phyloP scores from a whole-genome alignment of 768 basidiomycete species.

The Calocera cornea region DNA sequence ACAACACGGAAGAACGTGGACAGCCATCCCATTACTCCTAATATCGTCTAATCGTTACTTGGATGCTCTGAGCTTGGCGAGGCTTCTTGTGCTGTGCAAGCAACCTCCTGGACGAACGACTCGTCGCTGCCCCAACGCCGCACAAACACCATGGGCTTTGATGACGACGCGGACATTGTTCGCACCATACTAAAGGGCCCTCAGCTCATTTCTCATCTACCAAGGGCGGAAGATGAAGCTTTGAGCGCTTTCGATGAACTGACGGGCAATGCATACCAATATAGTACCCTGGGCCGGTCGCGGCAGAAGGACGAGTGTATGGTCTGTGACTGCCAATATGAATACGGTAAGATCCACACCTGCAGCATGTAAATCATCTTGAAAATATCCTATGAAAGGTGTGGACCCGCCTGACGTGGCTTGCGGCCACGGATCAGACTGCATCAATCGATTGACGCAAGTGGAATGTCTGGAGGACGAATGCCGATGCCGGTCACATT shows the following conservation, averaged over 20 bases:
- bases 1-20: too few relatives aligned
- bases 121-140: neutral
- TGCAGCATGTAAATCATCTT: neutral
- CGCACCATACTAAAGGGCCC: constrained; percentile 1
- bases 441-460: constrained; percentile 93
- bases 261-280: constrained; percentile 70
- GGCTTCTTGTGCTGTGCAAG: too few relatives aligned
- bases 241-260: constrained; percentile 61
- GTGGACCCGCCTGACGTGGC: constrained; percentile 47
- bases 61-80: too few relatives aligned
- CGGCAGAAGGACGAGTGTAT: constrained; percentile 84
- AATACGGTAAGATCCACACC: constrained; percentile 49
- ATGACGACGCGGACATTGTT: neutral
- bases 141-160: neutral
- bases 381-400: constrained; percentile 29
- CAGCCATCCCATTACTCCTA: too few relatives aligned
- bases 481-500: constrained; percentile 67
- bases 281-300: constrained; percentile 71
- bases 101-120: neutral
- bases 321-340: constrained; percentile 85
- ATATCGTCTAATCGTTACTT: too few relatives aligned
- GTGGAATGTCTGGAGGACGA: constrained; percentile 89
- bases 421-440: constrained; percentile 80
- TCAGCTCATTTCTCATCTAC: constrained; percentile 61
- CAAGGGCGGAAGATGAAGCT: constrained; percentile 61